These are phyloP conservation scores for Symbiotaphrina buchneri DNA, from an alignment of 495 filamentous ascomycete genomes.

Conservation along the genomic window DNA sequence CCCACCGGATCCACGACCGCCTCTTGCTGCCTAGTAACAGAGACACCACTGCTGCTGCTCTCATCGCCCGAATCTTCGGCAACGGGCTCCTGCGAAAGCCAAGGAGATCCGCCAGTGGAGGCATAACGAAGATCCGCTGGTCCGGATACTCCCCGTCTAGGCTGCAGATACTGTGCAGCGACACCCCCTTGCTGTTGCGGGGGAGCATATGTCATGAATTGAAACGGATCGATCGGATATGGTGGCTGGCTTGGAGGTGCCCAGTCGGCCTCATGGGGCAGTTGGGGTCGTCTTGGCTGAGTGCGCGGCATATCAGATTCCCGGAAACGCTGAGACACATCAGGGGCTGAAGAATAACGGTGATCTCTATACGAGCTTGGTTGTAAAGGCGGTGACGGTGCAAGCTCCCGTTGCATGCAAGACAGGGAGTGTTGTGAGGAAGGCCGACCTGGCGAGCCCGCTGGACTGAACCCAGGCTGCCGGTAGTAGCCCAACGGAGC, in stretches of 20 bases:
- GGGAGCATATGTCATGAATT: conserved; percentile 3
- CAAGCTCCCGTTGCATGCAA: neutral
- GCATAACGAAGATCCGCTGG: too few relatives aligned
- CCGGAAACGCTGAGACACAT: neutral
- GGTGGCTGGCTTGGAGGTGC: neutral
- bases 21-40: too few relatives aligned
- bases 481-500: conserved; percentile 3
- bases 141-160: too few relatives aligned
- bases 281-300: neutral
- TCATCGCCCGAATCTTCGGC: too few relatives aligned
- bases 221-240: conserved; percentile 2
- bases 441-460: conserved; percentile 2
- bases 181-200: too few relatives aligned
- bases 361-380: conserved; percentile 1
- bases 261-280: conserved; percentile 3
- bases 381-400: neutral
- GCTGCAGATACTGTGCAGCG: too few relatives aligned
- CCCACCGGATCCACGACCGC: too few relatives aligned
- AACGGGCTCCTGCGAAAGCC: too few relatives aligned
- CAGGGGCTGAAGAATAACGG: conserved; percentile 4
- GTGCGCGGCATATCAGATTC: neutral
- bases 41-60: too few relatives aligned
- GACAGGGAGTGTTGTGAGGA: conserved; percentile 1
- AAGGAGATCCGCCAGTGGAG: too few relatives aligned
- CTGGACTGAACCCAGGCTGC: neutral